phyloP scores from a whole-genome alignment of 2,329 filamentous ascomycete genomes.

The Trichoderma harzianum region DNA sequence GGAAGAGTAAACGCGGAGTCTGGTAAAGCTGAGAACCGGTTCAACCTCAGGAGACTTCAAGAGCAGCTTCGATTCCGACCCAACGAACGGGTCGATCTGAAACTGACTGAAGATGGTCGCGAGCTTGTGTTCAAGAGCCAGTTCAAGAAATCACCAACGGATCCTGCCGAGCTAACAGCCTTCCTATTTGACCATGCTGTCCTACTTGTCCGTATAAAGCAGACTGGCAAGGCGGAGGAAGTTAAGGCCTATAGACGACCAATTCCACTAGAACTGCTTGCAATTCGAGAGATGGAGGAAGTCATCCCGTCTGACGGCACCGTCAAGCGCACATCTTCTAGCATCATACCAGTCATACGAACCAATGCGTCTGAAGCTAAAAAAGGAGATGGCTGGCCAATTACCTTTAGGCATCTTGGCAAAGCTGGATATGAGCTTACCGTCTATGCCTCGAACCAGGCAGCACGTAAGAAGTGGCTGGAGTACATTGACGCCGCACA shows the following conservation, averaged over 20 bases:
- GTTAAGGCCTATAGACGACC: constrained; percentile 91
- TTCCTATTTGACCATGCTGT: constrained; percentile 97
- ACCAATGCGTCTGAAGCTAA: constrained; percentile 51
- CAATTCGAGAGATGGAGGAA: constrained; percentile 96
- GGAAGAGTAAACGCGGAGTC: constrained; percentile 90
- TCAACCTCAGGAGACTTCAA: constrained; percentile 89
- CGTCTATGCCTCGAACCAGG: constrained; percentile 80
- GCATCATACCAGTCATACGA: constrained; percentile 62
- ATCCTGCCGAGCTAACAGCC: constrained; percentile 84
- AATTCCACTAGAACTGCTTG: constrained; percentile 87
- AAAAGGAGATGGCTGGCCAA: constrained; percentile 76
- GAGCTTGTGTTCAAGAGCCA: constrained; percentile 92
- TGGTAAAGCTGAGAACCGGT: constrained; percentile 95
- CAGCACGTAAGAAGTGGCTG: constrained; percentile 92
- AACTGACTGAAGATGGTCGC: constrained; percentile 87
- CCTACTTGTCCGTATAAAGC: constrained; percentile 84
- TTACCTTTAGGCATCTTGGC: constrained; percentile 93
- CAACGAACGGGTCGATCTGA: constrained; percentile 88
- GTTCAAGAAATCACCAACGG: constrained; percentile 87
- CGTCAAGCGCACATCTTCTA: constrained; percentile 83
- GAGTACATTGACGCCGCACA: constrained; percentile 93
- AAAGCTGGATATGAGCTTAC: constrained; percentile 94
- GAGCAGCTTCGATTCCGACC: constrained; percentile 87
- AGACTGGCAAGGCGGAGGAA: constrained; percentile 88
- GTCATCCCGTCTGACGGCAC: constrained; percentile 78